Conservation (phyloP, 78 protist genomes). For the Dictyostelium brefeldianum region DNA sequence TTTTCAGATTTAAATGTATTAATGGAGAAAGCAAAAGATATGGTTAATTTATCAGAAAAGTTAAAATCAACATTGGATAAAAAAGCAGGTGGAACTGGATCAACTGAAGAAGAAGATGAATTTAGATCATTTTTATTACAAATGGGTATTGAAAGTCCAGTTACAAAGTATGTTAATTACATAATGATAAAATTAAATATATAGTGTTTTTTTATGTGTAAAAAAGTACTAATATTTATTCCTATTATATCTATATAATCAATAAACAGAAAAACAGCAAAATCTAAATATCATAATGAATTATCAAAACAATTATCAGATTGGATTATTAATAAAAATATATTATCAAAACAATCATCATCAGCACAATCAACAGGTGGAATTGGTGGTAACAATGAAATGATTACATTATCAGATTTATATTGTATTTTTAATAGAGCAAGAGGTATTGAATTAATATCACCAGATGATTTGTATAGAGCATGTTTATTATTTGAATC, state of each 20-base stretch:
- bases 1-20: constrained; percentile 66
- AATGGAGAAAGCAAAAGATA: constrained; percentile 84
- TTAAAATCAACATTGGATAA: constrained; percentile 48
- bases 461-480: constrained; percentile 78
- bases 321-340: constrained; percentile 39
- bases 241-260: neutral
- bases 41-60: constrained; percentile 51
- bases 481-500: constrained; percentile 78
- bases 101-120: constrained; percentile 45
- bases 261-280: constrained; percentile 48
- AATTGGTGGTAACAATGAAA: constrained; percentile 29
- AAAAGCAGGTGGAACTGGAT: neutral
- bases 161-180: constrained; percentile 38
- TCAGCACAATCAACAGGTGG: neutral
- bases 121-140: constrained; percentile 48
- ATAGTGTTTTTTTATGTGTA: neutral
- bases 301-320: constrained; percentile 69
- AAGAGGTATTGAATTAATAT: constrained; percentile 71
- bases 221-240: no score
- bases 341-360: neutral
- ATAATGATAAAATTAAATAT: neutral
- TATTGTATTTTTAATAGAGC: constrained; percentile 81
- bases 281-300: constrained; percentile 62
- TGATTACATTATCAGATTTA: constrained; percentile 63
- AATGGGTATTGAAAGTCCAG: constrained; percentile 82